phyloP scores from a whole-genome alignment of 73 alveolate species.

The Tetrahymena elliotti region DNA sequence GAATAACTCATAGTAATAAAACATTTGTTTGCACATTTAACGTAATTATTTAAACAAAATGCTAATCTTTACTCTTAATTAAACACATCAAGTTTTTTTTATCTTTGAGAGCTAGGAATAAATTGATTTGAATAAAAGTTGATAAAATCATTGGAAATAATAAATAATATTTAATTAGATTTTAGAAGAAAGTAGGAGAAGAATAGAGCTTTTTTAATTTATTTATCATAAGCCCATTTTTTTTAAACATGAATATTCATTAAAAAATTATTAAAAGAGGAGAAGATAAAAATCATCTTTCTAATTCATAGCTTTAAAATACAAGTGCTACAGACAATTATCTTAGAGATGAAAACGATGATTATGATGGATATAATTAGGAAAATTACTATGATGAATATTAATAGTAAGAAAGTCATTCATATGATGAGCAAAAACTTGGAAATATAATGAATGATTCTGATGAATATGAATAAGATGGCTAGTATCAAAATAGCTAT shows the following conservation, averaged over 20 bases:
- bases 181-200: neutral
- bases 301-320: neutral
- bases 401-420: neutral
- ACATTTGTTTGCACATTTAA: neutral
- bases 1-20: neutral
- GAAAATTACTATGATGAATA: neutral
- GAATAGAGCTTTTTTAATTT: neutral
- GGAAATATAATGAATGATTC: neutral
- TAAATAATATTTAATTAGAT: neutral
- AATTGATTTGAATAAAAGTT: neutral
- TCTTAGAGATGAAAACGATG: neutral
- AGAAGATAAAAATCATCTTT: neutral
- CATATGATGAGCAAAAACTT: neutral
- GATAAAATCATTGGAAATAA: neutral
- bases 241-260: neutral
- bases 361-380: neutral
- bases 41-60: neutral
- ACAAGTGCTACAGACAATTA: neutral
- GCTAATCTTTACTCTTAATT: neutral
- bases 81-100: neutral
- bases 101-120: too few species aligned
- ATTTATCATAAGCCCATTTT: too few species aligned
- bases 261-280: neutral
- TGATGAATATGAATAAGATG: neutral
- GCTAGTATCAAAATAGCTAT: neutral